Conservation (phyloP, 2,329 filamentous ascomycete genomes). For the Emericellopsis cladophorae region DNA sequence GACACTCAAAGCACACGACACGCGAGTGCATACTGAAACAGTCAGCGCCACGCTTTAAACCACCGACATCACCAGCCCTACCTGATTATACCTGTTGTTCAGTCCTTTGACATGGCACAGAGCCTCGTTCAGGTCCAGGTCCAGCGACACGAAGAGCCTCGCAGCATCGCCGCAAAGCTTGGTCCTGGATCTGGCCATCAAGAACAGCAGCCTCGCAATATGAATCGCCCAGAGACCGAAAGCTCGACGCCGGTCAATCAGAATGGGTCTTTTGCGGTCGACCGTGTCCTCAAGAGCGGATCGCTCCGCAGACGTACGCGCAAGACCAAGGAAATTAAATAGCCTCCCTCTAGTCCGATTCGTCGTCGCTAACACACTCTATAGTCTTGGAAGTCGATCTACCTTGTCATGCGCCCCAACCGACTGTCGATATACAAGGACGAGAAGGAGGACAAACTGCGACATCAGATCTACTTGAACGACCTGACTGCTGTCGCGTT, state of each 20-base stretch:
- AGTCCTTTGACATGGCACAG: too few relatives aligned
- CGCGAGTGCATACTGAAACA: too few relatives aligned
- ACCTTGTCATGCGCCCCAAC: conserved; percentile 81
- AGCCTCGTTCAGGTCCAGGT: conserved; percentile 1
- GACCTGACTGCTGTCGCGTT: conserved; percentile 86
- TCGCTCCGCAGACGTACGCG: conserved; percentile 79
- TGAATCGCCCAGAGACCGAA: conserved; percentile 31
- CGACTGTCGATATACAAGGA: conserved; percentile 89
- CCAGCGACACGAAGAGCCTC: not conserved
- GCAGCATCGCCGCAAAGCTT: not conserved
- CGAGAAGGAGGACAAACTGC: conserved; percentile 76
- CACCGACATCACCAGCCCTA: not conserved
- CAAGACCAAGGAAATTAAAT: conserved; percentile 69
- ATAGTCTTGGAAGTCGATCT: conserved; percentile 81
- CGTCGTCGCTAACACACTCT: not conserved
- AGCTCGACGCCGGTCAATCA: conserved; percentile 80
- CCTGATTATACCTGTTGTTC: too few relatives aligned
- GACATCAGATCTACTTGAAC: conserved; percentile 75
- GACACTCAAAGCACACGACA: too few relatives aligned
- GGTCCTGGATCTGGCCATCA: conserved; percentile 5
- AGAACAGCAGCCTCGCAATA: conserved; percentile 5
- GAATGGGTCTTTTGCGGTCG: conserved; percentile 92
- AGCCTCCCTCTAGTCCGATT: conserved; percentile 3
- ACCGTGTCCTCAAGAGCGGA: conserved; percentile 83
- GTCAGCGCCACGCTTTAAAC: not conserved